phyloP scores from a whole-genome alignment of 73 alveolate genomes.

The Blepharisma japonicum region DNA sequence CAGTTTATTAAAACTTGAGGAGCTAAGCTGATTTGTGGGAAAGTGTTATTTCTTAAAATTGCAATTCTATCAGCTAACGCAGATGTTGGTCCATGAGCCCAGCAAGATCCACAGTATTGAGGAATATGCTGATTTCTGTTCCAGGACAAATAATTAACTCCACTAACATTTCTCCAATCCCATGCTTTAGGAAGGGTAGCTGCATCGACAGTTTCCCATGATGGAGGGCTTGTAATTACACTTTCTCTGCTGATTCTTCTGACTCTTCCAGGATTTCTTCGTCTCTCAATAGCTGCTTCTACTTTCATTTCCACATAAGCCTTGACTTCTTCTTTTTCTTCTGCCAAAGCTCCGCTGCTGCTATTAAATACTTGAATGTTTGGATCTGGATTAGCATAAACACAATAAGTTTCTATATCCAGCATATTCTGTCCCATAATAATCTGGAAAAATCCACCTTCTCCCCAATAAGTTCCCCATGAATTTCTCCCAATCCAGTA shows the following conservation, averaged over 20 bases:
- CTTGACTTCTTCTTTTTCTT: too few species aligned
- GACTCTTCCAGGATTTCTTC: too few species aligned
- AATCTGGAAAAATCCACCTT: slow-evolving; percentile 81
- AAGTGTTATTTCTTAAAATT: slow-evolving; percentile 53
- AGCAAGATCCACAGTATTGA: slow-evolving; percentile 75
- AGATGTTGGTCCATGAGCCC: slow-evolving; percentile 83
- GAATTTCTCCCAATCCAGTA: slow-evolving; percentile 89
- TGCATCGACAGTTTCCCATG: slow-evolving; percentile 48
- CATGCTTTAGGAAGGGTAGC: slow-evolving; percentile 41
- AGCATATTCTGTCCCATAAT: slow-evolving; percentile 67
- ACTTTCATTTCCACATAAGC: too few species aligned
- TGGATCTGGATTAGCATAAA: slow-evolving; percentile 68
- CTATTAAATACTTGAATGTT: neutral
- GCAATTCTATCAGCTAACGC: slow-evolving; percentile 83
- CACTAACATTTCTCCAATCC: slow-evolving; percentile 72
- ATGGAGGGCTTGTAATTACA: slow-evolving; percentile 38
- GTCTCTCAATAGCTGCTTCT: too few species aligned
- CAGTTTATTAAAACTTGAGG: slow-evolving; percentile 72
- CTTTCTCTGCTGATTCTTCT: too few species aligned
- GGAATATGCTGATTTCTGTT: slow-evolving; percentile 76
- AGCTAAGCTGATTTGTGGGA: slow-evolving; percentile 56
- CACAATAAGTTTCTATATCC: slow-evolving; percentile 55
- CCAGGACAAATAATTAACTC: slow-evolving; percentile 71
- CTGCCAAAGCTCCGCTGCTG: too few species aligned
- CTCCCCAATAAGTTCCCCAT: slow-evolving; percentile 96